Evolutionary conservation across 805 yeast genomes (phyloP).

Genomic region (Nakazawaea siamensis): DNA sequence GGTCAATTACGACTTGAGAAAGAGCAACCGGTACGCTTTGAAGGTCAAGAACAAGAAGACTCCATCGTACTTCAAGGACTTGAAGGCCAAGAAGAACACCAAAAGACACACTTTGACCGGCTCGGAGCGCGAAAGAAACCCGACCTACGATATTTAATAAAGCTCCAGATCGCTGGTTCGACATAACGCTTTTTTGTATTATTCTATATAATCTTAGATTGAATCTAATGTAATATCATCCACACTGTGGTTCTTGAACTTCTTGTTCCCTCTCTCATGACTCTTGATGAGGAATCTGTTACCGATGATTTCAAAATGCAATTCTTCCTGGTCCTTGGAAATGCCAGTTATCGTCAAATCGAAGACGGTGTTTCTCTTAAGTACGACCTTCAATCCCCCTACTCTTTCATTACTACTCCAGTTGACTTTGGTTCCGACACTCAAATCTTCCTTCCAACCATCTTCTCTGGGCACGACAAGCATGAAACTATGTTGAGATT

Average conservation of each 20-base stretch:
- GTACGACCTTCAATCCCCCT: conserved; percentile 62
- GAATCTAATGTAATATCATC: conserved; percentile 39
- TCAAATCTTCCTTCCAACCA: conserved; percentile 25
- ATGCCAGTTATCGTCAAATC: conserved; percentile 39
- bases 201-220: too few relatives aligned
- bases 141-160: too few relatives aligned
- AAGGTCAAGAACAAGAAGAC: conserved; percentile 9
- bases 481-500: conserved; percentile 65
- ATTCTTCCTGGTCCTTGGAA: conserved; percentile 20
- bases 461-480: conserved; percentile 41
- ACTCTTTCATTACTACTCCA: conserved; percentile 21
- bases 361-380: conserved; percentile 63
- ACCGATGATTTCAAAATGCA: conserved; percentile 66
- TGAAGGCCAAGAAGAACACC: conserved; percentile 4
- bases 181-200: too few relatives aligned
- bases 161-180: too few relatives aligned
- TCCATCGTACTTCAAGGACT: conserved; percentile 7
- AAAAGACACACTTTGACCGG: background rate
- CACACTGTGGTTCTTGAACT: conserved; percentile 75
- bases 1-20: conserved; percentile 10
- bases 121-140: too few relatives aligned
- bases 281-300: conserved; percentile 69
- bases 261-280: conserved; percentile 73
- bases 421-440: conserved; percentile 7
- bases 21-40: conserved; percentile 8